Percentiles rank a stretch among this genome's conserved stretches.
These are phyloP conservation scores for Rhexocercosporidium sp. DNA, from an alignment of 2,329 filamentous ascomycete genomes.

Conservation along the genomic window DNA sequence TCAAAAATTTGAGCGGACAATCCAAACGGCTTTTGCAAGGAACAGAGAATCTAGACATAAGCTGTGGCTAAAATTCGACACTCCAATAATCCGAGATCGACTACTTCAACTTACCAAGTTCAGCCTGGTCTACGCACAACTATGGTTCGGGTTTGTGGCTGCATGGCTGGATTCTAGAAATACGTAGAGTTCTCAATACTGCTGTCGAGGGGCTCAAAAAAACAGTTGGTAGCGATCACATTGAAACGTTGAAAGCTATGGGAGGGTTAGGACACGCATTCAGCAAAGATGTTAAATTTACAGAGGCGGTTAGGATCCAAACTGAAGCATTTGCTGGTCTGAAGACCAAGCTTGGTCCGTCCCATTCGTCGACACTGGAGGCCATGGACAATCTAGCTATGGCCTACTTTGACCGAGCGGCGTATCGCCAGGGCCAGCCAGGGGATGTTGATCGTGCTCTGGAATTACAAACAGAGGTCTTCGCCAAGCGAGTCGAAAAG, in stretches of 20 bases:
- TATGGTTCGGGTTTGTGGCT: constrained; percentile 10
- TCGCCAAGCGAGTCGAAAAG: constrained; percentile 6
- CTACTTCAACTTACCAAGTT: constrained; percentile 15
- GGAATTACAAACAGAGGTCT: constrained; percentile 13
- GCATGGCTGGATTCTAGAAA: constrained; percentile 4
- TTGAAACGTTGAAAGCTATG: constrained; percentile 16
- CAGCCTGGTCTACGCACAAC: constrained; percentile 14
- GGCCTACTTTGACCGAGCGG: constrained; percentile 16
- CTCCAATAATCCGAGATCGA: constrained; percentile 9
- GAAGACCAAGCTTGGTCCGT: constrained; percentile 11
- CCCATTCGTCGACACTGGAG: constrained; percentile 16
- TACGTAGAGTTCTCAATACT: not conserved
- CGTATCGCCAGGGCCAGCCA: constrained; percentile 8
- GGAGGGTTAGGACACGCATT: constrained; percentile 5
- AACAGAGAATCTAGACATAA: constrained; percentile 16
- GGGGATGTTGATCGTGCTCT: constrained; percentile 13
- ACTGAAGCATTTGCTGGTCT: constrained; percentile 7
- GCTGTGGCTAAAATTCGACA: constrained; percentile 3
- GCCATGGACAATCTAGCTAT: constrained; percentile 17
- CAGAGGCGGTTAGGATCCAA: constrained; percentile 9
- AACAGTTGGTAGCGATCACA: constrained; percentile 6
- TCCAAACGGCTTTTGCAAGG: constrained; percentile 13
- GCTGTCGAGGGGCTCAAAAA: constrained; percentile 10
- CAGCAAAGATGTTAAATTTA: constrained; percentile 10
- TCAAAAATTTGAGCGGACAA: constrained; percentile 16